Evolutionary conservation across 805 yeast genomes (phyloP).

Genomic region (Candida insectorum): DNA sequence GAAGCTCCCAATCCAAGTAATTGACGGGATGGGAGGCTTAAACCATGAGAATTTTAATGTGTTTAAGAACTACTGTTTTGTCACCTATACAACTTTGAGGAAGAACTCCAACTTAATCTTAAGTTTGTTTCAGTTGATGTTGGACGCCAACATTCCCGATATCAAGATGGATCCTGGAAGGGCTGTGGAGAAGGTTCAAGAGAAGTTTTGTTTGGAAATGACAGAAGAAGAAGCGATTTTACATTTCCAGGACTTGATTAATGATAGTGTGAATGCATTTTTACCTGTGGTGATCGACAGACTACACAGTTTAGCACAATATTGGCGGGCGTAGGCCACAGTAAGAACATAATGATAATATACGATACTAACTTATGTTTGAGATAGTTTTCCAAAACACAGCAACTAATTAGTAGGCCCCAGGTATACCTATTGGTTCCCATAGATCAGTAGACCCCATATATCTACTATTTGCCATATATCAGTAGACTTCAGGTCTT

Average conservation of each 20-base stretch:
- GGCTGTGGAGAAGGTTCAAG: conserved; percentile 87
- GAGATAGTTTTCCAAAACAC: too few relatives aligned
- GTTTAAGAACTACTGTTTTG: conserved; percentile 91
- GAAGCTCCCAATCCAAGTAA: conserved; percentile 94
- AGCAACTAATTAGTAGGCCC: too few relatives aligned
- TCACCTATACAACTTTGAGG: conserved; percentile 85
- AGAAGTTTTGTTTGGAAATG: conserved; percentile 89
- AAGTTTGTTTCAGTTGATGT: conserved; percentile 90
- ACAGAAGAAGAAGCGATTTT: conserved; percentile 93
- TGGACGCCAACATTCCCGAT: conserved; percentile 89
- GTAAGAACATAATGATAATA: conserved; percentile 1
- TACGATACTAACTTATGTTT: too few relatives aligned
- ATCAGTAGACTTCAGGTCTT: too few relatives aligned
- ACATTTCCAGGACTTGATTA: conserved; percentile 91
- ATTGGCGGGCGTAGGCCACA: conserved; percentile 76
- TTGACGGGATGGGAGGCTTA: conserved; percentile 97
- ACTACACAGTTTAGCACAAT: conserved; percentile 92
- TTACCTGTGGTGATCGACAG: conserved; percentile 94
- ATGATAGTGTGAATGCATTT: conserved; percentile 90
- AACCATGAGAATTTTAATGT: conserved; percentile 78
- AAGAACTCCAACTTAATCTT: conserved; percentile 86
- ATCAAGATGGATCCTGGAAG: conserved; percentile 79
- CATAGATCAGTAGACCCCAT: too few relatives aligned
- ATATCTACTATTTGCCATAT: too few relatives aligned
- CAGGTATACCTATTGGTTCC: too few relatives aligned